phyloP scores from a whole-genome alignment of 139 green algal species.

The Choricystis sp. region DNA sequence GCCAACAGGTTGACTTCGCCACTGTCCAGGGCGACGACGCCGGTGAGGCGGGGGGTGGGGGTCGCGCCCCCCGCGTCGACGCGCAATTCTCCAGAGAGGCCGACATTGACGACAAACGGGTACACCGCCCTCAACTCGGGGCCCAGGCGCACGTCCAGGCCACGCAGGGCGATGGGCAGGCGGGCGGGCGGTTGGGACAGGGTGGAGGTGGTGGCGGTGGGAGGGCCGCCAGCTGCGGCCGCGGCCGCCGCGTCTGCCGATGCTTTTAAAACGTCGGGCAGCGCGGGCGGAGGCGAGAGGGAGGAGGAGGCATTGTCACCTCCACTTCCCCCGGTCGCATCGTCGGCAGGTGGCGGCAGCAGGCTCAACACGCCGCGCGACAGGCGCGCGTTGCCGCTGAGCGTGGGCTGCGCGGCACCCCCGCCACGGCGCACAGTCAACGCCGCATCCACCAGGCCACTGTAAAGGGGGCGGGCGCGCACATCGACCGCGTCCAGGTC shows the following conservation, averaged over 20 bases:
- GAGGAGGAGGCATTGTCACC: background rate
- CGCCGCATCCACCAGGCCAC: constrained; percentile 22
- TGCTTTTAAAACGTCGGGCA: too few species aligned
- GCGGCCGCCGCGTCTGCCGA: too few species aligned
- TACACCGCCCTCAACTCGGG: constrained; percentile 78
- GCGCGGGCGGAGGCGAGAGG: background rate
- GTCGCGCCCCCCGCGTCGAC: background rate
- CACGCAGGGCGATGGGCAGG: constrained; percentile 9
- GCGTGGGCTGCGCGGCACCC: constrained; percentile 15
- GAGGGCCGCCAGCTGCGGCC: too few species aligned
- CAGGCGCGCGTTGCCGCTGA: too few species aligned
- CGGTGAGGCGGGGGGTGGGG: constrained; percentile 11
- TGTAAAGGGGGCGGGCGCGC: too few species aligned
- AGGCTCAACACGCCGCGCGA: background rate
- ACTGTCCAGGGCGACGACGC: constrained; percentile 45
- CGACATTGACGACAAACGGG: constrained; percentile 84
- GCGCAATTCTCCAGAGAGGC: constrained; percentile 40
- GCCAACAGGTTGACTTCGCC: constrained; percentile 89
- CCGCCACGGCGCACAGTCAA: constrained; percentile 56
- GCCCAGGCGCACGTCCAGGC: constrained; percentile 49
- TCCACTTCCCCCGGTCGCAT: too few species aligned
- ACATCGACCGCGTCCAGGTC: constrained; percentile 8
- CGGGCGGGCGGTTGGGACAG: too few species aligned
- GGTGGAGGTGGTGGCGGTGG: background rate
- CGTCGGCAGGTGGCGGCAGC: too few species aligned